A percentile compares a stretch with the other conserved stretches of the same genome.
These are phyloP conservation scores for Taphrina sp. DNA, from an alignment of 1,139 yeast species.

Conservation along the genomic window DNA sequence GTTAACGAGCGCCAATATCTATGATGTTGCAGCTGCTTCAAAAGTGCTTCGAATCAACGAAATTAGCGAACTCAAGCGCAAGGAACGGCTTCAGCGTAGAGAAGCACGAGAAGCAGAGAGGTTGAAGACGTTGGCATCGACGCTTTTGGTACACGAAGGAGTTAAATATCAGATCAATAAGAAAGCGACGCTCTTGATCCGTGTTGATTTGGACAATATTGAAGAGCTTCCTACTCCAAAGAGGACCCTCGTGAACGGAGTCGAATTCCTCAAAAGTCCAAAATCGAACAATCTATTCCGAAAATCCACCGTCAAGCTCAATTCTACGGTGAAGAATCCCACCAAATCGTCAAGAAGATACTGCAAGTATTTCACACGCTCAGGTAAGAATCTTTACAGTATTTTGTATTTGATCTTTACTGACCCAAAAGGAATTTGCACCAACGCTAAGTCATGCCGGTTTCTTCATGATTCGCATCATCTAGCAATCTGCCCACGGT, in stretches of 20 bases:
- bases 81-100: slow-evolving; percentile 18
- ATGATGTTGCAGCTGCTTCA: slow-evolving; percentile 10
- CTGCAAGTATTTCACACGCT: slow-evolving; percentile 44
- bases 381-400: slow-evolving; percentile 40
- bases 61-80: slow-evolving; percentile 15
- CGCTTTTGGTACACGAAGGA: slow-evolving; percentile 40
- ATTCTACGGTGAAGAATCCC: slow-evolving; percentile 23
- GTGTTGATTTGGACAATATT: slow-evolving; percentile 30
- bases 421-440: slow-evolving; percentile 51
- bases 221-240: slow-evolving; percentile 38
- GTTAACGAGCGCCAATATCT: slow-evolving; percentile 12
- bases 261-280: slow-evolving; percentile 40
- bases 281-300: slow-evolving; percentile 41
- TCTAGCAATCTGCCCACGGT: slow-evolving; percentile 57
- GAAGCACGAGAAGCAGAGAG: slow-evolving; percentile 34
- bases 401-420: no score
- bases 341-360: slow-evolving; percentile 33
- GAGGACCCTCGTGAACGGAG: slow-evolving; percentile 40
- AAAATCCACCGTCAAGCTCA: slow-evolving; percentile 33
- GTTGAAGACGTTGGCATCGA: slow-evolving; percentile 35
- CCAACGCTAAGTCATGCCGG: slow-evolving; percentile 54
- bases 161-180: slow-evolving; percentile 38
- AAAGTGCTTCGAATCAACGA: slow-evolving; percentile 18
- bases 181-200: slow-evolving; percentile 40
- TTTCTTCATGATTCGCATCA: slow-evolving; percentile 56